A percentile compares a stretch with the other conserved stretches of the same genome.
phyloP scores from a whole-genome alignment of 2,329 filamentous ascomycete species.

The Hymenotorrendiella dingleyae region DNA sequence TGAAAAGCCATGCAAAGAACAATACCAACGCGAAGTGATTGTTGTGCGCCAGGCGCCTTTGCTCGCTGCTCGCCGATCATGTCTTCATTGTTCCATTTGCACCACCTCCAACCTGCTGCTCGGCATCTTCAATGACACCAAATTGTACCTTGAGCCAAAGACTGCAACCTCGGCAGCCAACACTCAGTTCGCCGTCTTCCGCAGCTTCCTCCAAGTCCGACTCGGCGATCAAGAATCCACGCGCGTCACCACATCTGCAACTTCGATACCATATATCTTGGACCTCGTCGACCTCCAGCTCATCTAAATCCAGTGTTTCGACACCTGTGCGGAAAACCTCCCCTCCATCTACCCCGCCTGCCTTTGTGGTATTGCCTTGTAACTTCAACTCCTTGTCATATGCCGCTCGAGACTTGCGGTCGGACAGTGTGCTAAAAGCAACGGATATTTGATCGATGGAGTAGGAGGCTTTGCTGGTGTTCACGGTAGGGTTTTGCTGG shows the following conservation, averaged over 20 bases:
- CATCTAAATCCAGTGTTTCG: constrained; percentile 60
- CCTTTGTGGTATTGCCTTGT: constrained; percentile 15
- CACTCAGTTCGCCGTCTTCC: constrained; percentile 54
- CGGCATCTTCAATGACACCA: constrained; percentile 42
- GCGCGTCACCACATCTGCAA: constrained; percentile 59
- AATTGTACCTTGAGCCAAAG: constrained; percentile 61
- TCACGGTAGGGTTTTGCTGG: constrained; percentile 8
- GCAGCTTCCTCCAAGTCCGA: constrained; percentile 52
- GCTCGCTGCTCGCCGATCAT: too few species aligned
- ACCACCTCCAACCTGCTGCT: background rate
- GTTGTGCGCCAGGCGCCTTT: background rate
- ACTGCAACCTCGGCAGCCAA: constrained; percentile 61
- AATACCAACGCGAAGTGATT: background rate
- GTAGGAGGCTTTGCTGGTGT: constrained; percentile 29
- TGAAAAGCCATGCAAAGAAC: too few species aligned
- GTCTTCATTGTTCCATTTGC: background rate
- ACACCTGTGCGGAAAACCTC: constrained; percentile 50
- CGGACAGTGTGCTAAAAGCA: constrained; percentile 52
- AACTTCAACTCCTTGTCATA: constrained; percentile 48
- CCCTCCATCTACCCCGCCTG: constrained; percentile 13
- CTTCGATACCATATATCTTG: constrained; percentile 45
- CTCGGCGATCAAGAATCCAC: constrained; percentile 54
- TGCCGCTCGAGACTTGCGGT: constrained; percentile 40
- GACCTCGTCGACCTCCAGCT: constrained; percentile 48
- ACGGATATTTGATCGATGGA: constrained; percentile 59